Evolutionary conservation across 2,329 filamentous ascomycete species (phyloP), one percentile per base, ranked within the genome.

Genomic region (Talaromyces islandicus): DNA sequence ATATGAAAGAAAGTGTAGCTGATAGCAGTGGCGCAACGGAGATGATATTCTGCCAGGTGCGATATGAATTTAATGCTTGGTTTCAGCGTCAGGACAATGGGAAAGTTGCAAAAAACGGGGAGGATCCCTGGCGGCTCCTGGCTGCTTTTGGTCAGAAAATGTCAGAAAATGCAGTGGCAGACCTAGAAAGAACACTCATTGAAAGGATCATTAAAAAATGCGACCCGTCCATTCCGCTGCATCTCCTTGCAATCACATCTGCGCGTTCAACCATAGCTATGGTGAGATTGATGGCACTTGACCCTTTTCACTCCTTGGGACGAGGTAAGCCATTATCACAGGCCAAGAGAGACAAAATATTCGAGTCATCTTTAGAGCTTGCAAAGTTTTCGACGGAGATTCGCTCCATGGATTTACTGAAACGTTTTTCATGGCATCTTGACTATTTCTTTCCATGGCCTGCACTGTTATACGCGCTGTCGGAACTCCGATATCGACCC

Each of bases 171-270:
- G 58, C 63, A 19, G 68, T 74, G 43, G 62, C 63, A 51, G 64
- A 71, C 50, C 58, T 73, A 10, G 70, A 75, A 60, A 65, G 67
- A 17, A 57, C 63, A 29, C 65, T 76, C 32, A 69, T 75, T 53
- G 64, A 67, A 55, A 71, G 68, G 24, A 75, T 69, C 55, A 62
- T 75, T 21, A 66, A 66, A 7, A 70, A 73, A 54, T 74, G 67
- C 62, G 72, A 75, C 58, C 64, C 70, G 6, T 63, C 68, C 1
- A 67, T 76, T 17, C 69, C 71, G 1, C 69, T 76, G 59, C 76
- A 79, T 63, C 75, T 78, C 59, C 69, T 83, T 56, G 73, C 75
- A 17, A 69, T 75, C n/a, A 73, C 75, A 14, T 73, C 80, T 60
- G 75, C 71, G 1, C 70, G 78, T 57, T 71, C 74, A 4, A 74